Evolutionary conservation across 1,139 yeast species (phyloP).

Genomic region (Zygosaccharomyces pseudobailii): DNA sequence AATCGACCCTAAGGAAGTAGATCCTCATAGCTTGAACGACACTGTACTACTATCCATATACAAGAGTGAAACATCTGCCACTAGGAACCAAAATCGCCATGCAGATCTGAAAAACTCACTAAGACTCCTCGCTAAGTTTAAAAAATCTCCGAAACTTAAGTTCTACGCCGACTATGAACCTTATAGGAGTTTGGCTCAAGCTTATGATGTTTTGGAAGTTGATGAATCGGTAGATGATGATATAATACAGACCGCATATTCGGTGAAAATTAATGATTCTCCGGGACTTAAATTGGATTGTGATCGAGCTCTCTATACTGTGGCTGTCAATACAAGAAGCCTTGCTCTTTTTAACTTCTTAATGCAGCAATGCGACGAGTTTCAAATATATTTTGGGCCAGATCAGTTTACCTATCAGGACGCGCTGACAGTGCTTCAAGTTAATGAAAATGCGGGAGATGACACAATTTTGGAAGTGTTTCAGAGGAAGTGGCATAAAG

Average conservation of each 20-base stretch:
- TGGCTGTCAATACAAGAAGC: slow-evolving; percentile 54
- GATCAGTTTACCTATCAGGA: slow-evolving; percentile 29
- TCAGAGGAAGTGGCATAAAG: slow-evolving; percentile 42
- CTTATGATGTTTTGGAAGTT: slow-evolving; percentile 58
- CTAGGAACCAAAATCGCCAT: slow-evolving; percentile 31
- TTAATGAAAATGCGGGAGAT: slow-evolving; percentile 46
- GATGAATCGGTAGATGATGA: slow-evolving; percentile 71
- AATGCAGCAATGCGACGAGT: slow-evolving; percentile 31
- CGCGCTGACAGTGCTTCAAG: slow-evolving; percentile 44
- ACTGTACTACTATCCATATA: slow-evolving; percentile 48
- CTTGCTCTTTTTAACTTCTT: slow-evolving; percentile 34
- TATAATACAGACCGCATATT: slow-evolving; percentile 64
- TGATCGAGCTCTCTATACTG: slow-evolving; percentile 51
- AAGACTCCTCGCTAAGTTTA: slow-evolving; percentile 42
- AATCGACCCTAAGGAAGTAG: slow-evolving; percentile 36
- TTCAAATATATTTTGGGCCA: slow-evolving; percentile 29
- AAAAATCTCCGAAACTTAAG: slow-evolving; percentile 42
- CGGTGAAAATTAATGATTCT: slow-evolving; percentile 53
- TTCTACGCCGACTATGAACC: slow-evolving; percentile 52
- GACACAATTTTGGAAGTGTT: slow-evolving; percentile 53
- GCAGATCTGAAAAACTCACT: slow-evolving; percentile 39
- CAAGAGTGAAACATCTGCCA: slow-evolving; percentile 36
- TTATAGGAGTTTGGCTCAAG: slow-evolving; percentile 45
- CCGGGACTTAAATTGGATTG: slow-evolving; percentile 33
- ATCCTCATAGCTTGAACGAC: slow-evolving; percentile 33